Evolutionary conservation across 768 basidiomycete genomes (phyloP), one percentile per base, ranked within the genome.

Genomic region (Trametes elegans): DNA sequence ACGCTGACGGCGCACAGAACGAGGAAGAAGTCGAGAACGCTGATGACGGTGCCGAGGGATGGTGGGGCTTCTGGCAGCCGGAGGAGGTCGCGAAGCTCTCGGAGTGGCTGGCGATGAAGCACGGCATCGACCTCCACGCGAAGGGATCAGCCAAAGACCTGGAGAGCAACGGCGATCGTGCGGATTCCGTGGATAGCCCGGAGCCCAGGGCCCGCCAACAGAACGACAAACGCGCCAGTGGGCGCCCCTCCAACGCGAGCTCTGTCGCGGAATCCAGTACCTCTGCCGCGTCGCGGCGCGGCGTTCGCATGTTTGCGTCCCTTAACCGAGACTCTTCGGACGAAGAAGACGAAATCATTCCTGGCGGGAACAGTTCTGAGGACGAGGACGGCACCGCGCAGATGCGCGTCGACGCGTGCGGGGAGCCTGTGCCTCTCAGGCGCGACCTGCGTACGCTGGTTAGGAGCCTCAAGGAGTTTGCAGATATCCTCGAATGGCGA

Each of bases 11-110:
- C 19, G 56, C 60, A 4, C 65, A 63, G 16, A 65, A 65, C 2
- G 73, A 70, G 9, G 65, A 66, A 3, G 64, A 67, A 5, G n/a
- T n/a, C n/a, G 66, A 66, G 10, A 70, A 73, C 0, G 73, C 71
- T 4, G 77, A 77, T 2, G 68, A 71, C 4, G 73, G 72, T 10
- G 70, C 63, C 3, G 79, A 83, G 49, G 72, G 71, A n/a, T 92
- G 90, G 90, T 90, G 88, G 87, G 86, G 78, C 11, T 84, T 91
- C 69, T 79, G 76, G 72, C 76, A 87, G 8, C 80, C 83, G 0
- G 71, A 71, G 32, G 87, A 90, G 55, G 83, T 92, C 54, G 64
- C 69, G 47, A 84, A 81, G 64, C 68, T 90, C 19, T 81, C 82
- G 2, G 77, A 83, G 46, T 91, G 87, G 86, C 70, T 89, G 28